Percentiles rank a stretch among this genome's conserved stretches.
Evolutionary conservation across 2,329 filamentous ascomycete genomes (phyloP).

Genomic region (Cyclaneusma minus): DNA sequence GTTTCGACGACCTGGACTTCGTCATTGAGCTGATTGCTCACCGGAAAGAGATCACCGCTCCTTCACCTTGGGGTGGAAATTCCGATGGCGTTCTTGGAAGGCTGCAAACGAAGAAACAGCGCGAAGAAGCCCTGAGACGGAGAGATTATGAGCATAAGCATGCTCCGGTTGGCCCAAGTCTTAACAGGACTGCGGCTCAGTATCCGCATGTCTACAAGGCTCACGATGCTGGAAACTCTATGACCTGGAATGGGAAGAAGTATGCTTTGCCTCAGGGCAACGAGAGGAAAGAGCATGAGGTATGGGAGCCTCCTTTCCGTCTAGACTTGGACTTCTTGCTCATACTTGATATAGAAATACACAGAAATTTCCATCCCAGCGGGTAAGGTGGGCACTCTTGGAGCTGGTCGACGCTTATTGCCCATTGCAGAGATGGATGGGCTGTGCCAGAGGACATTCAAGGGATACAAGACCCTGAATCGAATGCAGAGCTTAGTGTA

Average conservation of each 20-base stretch:
- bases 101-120: slow-evolving; percentile 60
- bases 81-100: slow-evolving; percentile 30
- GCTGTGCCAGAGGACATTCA: slow-evolving; percentile 81
- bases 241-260: slow-evolving; percentile 65
- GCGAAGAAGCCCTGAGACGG: slow-evolving; percentile 61
- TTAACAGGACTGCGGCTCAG: slow-evolving; percentile 52
- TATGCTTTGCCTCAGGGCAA: slow-evolving; percentile 71
- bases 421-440: slow-evolving; percentile 74
- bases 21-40: slow-evolving; percentile 80
- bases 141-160: slow-evolving; percentile 76
- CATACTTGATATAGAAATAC: slow-evolving; percentile 47
- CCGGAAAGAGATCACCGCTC: slow-evolving; percentile 48
- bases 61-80: slow-evolving; percentile 20
- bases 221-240: slow-evolving; percentile 70
- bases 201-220: slow-evolving; percentile 91
- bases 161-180: slow-evolving; percentile 51
- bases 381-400: slow-evolving; percentile 58
- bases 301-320: slow-evolving; percentile 11
- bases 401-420: slow-evolving; percentile 58
- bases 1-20: slow-evolving; percentile 86
- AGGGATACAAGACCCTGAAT: slow-evolving; percentile 83
- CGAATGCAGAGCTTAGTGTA: slow-evolving; percentile 97
- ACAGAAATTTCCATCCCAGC: slow-evolving; percentile 85
- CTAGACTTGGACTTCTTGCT: not conserved
- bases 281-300: slow-evolving; percentile 46